Evolutionary conservation across 2,329 filamentous ascomycete genomes (phyloP).

Genomic region (Aphanoascus verrucosus): DNA sequence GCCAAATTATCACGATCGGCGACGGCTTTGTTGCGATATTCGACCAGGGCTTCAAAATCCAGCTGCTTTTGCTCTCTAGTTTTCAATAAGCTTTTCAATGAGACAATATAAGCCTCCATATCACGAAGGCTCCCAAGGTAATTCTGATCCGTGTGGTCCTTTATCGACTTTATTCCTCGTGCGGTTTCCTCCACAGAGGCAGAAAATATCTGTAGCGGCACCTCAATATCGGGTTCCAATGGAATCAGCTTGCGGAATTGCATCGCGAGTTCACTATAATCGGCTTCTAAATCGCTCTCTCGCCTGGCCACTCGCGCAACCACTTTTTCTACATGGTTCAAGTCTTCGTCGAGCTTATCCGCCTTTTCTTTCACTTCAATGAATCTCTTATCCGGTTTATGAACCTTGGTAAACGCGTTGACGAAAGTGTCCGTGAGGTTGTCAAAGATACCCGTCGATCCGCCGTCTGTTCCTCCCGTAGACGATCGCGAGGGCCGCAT

Average conservation of each 20-base stretch:
- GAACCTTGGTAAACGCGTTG: constrained; percentile 92
- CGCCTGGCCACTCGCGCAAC: constrained; percentile 79
- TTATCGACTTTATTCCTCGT: constrained; percentile 64
- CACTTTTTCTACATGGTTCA: constrained; percentile 91
- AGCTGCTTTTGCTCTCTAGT: constrained; percentile 95
- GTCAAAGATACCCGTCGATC: constrained; percentile 65
- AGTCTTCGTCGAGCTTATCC: constrained; percentile 87
- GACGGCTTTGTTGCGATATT: constrained; percentile 87
- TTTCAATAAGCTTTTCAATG: constrained; percentile 78
- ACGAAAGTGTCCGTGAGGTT: constrained; percentile 93
- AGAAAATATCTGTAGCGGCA: constrained; percentile 73
- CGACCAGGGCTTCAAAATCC: constrained; percentile 89
- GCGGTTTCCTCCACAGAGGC: constrained; percentile 75
- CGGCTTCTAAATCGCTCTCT: constrained; percentile 74
- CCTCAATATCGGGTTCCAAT: constrained; percentile 78
- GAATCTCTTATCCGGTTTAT: constrained; percentile 90
- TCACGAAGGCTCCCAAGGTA: constrained; percentile 87
- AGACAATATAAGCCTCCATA: constrained; percentile 89
- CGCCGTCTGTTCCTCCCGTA: constrained; percentile 35
- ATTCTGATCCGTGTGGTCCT: constrained; percentile 88
- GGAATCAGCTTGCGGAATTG: constrained; percentile 91
- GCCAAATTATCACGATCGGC: constrained; percentile 72
- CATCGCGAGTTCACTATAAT: constrained; percentile 79
- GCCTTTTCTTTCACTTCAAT: constrained; percentile 86
- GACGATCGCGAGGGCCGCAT: constrained; percentile 58